Percentiles rank a stretch among this genome's conserved stretches.
phyloP scores from a whole-genome alignment of 2,329 filamentous ascomycete species.

The Neonectria neomacrospora region DNA sequence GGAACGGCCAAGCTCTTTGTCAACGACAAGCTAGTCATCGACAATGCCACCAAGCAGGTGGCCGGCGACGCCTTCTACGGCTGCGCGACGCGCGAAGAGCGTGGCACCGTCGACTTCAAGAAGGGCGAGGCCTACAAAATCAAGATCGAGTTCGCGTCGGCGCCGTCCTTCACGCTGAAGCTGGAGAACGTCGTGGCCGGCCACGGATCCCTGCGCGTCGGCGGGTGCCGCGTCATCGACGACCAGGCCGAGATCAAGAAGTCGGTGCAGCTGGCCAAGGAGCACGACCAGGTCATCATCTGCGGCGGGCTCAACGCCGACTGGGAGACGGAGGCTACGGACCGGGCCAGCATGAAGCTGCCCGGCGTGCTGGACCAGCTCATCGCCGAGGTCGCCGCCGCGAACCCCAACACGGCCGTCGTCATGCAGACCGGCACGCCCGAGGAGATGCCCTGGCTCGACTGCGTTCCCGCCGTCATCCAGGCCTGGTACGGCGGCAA shows the following conservation, averaged over 20 bases:
- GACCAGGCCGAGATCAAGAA: slow-evolving; percentile 69
- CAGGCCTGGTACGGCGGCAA: slow-evolving; percentile 92
- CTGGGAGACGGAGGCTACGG: slow-evolving; percentile 83
- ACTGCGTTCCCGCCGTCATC: slow-evolving; percentile 67
- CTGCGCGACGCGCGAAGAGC: slow-evolving; percentile 71
- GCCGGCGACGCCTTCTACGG: slow-evolving; percentile 74
- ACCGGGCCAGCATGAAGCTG: slow-evolving; percentile 81
- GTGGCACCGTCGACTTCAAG: slow-evolving; percentile 66
- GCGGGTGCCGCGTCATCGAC: slow-evolving; percentile 68
- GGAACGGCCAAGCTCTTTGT: slow-evolving; percentile 74
- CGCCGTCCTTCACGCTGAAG: slow-evolving; percentile 66
- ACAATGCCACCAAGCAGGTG: slow-evolving; percentile 72
- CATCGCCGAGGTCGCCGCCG: slow-evolving; percentile 72
- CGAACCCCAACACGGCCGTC: slow-evolving; percentile 76
- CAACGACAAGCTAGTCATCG: slow-evolving; percentile 70
- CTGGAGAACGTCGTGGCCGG: slow-evolving; percentile 64
- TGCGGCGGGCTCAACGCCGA: slow-evolving; percentile 82
- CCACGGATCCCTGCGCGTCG: slow-evolving; percentile 70
- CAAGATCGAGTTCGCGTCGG: slow-evolving; percentile 69
- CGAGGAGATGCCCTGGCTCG: slow-evolving; percentile 76
- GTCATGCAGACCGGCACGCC: slow-evolving; percentile 84
- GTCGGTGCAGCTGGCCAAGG: slow-evolving; percentile 74
- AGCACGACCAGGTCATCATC: slow-evolving; percentile 80
- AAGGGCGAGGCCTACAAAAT: slow-evolving; percentile 69
- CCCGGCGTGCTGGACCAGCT: slow-evolving; percentile 78